Evolutionary conservation across 1,284 basidiomycete genomes (phyloP), one percentile per base, ranked within the genome.

Genomic region (Ustilago sp.): DNA sequence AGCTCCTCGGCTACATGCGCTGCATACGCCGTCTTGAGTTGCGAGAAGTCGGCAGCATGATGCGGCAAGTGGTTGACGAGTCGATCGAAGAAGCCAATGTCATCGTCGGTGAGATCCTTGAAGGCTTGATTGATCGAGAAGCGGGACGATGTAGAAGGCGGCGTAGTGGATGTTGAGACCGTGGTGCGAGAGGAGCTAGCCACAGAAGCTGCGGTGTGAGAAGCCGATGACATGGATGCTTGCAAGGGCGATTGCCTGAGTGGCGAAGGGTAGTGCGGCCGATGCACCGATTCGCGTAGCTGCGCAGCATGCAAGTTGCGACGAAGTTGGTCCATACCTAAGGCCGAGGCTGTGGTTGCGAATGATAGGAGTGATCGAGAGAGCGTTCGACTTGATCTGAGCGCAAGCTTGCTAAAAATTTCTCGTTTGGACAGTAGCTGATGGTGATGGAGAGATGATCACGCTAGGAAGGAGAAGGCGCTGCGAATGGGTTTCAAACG

Each of bases 21-120:
- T 35, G 79, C 69, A 58, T 83, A 85, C 15, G 78, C 81, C 6
- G 57, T 31, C 47, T 85, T 85, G 36, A 85, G 80, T 36, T 80
- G 63, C 34, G 71, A 68, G 68, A 85, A 85, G 66, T 79, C 79
- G 52, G 66, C 47, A n/a, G 83, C 82, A 31, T 50, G 65, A 1
- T 63, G 48, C 0, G 77, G 72, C 38, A 84, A 54, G 7, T 47
- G 12, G 11, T 66, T 51, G n/a, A 84, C 60, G 54, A 85, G 68
- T 3, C 52, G 60, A 56, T 85, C 79, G 54, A 85, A 85, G 63
- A 84, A 84, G 34, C 34, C 56, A 15, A 84, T 61, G 52, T 85
- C 82, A 13, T 68, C 59, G 0, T 73, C 63, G 23, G 59, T 59
- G 31, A 84, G 59, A 4, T 58, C 36, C 31, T 75, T 68, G 63